These are phyloP conservation scores for Arabis hirsuta DNA, from an alignment of 345 rosid species.

Conservation along the genomic window DNA sequence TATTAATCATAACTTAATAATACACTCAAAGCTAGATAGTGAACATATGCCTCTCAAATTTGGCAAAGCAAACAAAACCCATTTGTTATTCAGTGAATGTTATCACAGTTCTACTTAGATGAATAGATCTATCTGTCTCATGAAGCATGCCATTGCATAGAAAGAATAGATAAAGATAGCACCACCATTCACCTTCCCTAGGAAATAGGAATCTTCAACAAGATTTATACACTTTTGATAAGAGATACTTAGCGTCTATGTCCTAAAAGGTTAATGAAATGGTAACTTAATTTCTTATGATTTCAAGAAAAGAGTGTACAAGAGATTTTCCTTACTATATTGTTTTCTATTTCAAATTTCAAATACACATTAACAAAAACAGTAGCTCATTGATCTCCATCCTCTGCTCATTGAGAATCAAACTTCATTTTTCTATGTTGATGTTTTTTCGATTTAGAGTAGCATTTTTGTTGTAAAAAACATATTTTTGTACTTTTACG, in stretches of 20 bases:
- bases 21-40: conserved; percentile 3
- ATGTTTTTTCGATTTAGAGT: too few relatives aligned
- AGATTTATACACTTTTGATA: conserved; percentile 25
- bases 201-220: conserved; percentile 24
- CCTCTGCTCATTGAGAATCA: too few relatives aligned
- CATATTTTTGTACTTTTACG: too few relatives aligned
- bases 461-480: too few relatives aligned
- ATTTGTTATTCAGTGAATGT: conserved; percentile 7
- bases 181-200: conserved; percentile 38
- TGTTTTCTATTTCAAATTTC: neutral
- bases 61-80: conserved; percentile 17
- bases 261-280: too few relatives aligned
- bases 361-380: conserved; percentile 1
- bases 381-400: too few relatives aligned
- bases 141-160: conserved; percentile 42
- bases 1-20: conserved; percentile 8
- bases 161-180: conserved; percentile 32
- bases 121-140: conserved; percentile 26
- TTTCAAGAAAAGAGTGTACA: neutral
- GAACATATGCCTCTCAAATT: conserved; percentile 11
- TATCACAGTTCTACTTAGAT: conserved; percentile 24
- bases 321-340: conserved; percentile 19
- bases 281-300: neutral
- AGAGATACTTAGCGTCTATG: neutral
- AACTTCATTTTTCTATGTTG: too few relatives aligned